Evolutionary conservation across 805 yeast genomes (phyloP).

Genomic region (Candida peoriensis): DNA sequence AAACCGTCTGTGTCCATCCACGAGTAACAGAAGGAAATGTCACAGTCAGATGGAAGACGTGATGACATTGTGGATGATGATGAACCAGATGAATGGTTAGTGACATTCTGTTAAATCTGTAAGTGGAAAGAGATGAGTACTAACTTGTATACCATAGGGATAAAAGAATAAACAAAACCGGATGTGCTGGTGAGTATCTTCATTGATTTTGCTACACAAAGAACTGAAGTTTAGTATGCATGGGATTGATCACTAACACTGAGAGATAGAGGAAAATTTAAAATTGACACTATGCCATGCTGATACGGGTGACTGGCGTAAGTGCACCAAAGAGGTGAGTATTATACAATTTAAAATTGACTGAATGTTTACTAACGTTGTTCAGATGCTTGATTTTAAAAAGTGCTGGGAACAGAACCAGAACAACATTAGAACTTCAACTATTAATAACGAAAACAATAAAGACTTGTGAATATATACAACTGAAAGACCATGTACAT

Average conservation of each 20-base stretch:
- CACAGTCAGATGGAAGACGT: conserved; percentile 11
- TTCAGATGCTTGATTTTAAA: conserved; percentile 36
- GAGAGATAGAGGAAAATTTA: conserved; percentile 54
- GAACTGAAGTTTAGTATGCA: conserved; percentile 8
- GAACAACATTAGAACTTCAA: conserved; percentile 34
- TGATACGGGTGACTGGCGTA: conserved; percentile 77
- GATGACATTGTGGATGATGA: conserved; percentile 37
- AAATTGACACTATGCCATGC: conserved; percentile 73
- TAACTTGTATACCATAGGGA: conserved; percentile 41
- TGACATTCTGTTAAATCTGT: not conserved
- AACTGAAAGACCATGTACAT: no score
- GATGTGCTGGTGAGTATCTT: conserved; percentile 51
- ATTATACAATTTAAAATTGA: not conserved
- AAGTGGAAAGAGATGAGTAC: not conserved
- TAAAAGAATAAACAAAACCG: conserved; percentile 64
- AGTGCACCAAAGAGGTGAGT: conserved; percentile 60
- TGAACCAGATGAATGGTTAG: conserved; percentile 67
- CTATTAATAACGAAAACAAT: conserved; percentile 25
- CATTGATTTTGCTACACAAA: not conserved
- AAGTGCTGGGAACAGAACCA: conserved; percentile 37
- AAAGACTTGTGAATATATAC: not conserved
- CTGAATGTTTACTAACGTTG: conserved; percentile 4
- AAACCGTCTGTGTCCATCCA: no score
- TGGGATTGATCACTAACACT: not conserved
- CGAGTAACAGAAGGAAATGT: no score